Percentiles rank a stretch among this genome's conserved stretches.
phyloP scores from a whole-genome alignment of 2,329 filamentous ascomycete genomes.

The Neoarthrinium moseri region DNA sequence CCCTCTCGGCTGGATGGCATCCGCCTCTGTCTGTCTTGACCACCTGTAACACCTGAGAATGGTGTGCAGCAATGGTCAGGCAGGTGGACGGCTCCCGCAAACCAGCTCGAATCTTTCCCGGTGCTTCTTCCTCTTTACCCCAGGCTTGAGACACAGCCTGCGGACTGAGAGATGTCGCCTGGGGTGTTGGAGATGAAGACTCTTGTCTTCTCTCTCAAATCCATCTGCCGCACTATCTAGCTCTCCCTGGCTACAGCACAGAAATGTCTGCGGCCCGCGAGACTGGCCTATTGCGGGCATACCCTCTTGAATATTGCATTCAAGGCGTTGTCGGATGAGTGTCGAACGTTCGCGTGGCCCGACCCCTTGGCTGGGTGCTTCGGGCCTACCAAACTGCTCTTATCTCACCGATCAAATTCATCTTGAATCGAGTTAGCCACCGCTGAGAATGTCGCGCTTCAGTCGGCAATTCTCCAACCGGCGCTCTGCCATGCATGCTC shows the following conservation, averaged over 20 bases:
- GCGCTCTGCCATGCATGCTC: conserved; percentile 66
- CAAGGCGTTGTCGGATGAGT: conserved; percentile 80
- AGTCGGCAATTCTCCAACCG: conserved; percentile 90
- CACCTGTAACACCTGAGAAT: conserved; percentile 30
- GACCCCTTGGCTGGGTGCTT: conserved; percentile 16
- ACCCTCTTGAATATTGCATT: conserved; percentile 38
- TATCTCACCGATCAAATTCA: conserved; percentile 77
- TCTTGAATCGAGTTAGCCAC: conserved; percentile 78
- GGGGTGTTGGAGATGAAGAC: conserved; percentile 81
- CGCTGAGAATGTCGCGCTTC: conserved; percentile 86
- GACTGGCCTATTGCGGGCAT: conserved; percentile 44
- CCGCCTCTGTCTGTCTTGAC: conserved; percentile 26
- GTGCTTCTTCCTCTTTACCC: conserved; percentile 54
- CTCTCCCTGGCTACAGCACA: conserved; percentile 19
- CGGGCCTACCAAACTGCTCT: conserved; percentile 14
- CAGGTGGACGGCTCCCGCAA: conserved; percentile 37
- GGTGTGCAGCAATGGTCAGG: neutral
- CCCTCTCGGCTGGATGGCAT: conserved; percentile 70
- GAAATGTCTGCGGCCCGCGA: conserved; percentile 20
- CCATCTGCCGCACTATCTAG: conserved; percentile 57
- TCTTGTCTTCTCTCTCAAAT: conserved; percentile 70
- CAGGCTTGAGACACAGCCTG: conserved; percentile 47
- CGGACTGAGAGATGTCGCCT: conserved; percentile 56
- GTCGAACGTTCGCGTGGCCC: conserved; percentile 19
- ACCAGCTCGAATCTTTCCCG: conserved; percentile 81